These are phyloP conservation scores for Termitomyces sp. DNA, from an alignment of 768 basidiomycete genomes.

Conservation along the genomic window DNA sequence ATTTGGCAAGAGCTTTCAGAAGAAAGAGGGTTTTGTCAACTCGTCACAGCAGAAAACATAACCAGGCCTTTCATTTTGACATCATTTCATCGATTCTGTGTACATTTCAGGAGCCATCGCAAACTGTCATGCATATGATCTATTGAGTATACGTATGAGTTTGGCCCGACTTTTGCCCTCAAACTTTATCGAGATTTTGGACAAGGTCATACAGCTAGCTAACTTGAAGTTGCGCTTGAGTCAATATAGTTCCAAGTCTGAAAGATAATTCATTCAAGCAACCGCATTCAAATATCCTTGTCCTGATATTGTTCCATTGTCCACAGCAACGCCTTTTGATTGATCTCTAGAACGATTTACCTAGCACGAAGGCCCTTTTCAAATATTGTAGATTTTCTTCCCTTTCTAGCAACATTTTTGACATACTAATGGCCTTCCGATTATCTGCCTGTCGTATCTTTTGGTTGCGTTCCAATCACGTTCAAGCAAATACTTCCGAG, in stretches of 20 bases:
- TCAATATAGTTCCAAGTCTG: neutral
- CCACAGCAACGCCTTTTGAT: constrained; percentile 17
- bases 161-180: neutral
- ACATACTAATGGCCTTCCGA: constrained; percentile 12
- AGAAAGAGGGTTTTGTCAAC: neutral
- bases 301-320: neutral
- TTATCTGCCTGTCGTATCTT: constrained; percentile 8
- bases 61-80: neutral
- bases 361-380: constrained; percentile 18
- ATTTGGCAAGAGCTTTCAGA: neutral
- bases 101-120: neutral
- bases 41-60: neutral
- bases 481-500: neutral
- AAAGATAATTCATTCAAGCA: neutral
- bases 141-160: neutral
- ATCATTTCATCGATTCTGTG: too few relatives aligned
- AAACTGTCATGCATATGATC: neutral
- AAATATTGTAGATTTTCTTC: constrained; percentile 11
- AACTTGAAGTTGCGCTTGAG: neutral
- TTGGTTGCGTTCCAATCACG: constrained; percentile 16
- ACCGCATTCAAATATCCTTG: neutral
- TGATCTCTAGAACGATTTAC: constrained; percentile 23
- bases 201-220: neutral
- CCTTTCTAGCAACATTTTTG: constrained; percentile 14
- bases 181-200: neutral